Percentiles rank a stretch among this genome's conserved stretches.
These are phyloP conservation scores for Fibroporia radiculosa DNA, from an alignment of 768 basidiomycete genomes.

Conservation along the genomic window DNA sequence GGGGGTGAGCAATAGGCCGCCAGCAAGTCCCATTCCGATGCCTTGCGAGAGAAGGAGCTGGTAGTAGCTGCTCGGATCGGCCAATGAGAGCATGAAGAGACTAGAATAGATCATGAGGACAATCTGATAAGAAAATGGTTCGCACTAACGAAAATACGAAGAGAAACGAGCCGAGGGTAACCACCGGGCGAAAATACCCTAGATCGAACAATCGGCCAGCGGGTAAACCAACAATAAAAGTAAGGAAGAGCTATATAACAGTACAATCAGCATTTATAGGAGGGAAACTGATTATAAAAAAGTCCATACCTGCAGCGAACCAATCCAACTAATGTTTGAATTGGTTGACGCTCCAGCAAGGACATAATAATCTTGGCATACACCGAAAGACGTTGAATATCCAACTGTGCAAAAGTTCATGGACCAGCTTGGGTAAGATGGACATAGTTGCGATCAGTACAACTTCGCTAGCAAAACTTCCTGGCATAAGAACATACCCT, in stretches of 20 bases:
- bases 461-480: background rate
- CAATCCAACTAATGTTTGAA: constrained; percentile 35
- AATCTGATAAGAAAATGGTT: background rate
- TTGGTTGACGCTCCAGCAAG: background rate
- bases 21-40: constrained; percentile 41
- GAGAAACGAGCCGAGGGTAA: constrained; percentile 17
- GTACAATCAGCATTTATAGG: background rate
- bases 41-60: constrained; percentile 47
- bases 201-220: constrained; percentile 36
- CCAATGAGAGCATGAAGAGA: constrained; percentile 38
- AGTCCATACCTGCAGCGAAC: constrained; percentile 33
- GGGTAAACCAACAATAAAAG: constrained; percentile 32
- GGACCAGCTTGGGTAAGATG: background rate
- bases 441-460: too few relatives aligned
- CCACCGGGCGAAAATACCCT: constrained; percentile 35
- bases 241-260: constrained; percentile 22
- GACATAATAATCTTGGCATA: constrained; percentile 14
- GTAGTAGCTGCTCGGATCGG: constrained; percentile 32
- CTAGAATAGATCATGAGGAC: constrained; percentile 12
- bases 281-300: too few relatives aligned
- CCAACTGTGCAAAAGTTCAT: constrained; percentile 10
- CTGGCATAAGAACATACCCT: background rate
- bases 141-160: constrained; percentile 16
- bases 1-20: constrained; percentile 39
- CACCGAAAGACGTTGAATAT: constrained; percentile 9